Evolutionary conservation across 331 rosid species (phyloP).

Genomic region (Rosa hybrid): DNA sequence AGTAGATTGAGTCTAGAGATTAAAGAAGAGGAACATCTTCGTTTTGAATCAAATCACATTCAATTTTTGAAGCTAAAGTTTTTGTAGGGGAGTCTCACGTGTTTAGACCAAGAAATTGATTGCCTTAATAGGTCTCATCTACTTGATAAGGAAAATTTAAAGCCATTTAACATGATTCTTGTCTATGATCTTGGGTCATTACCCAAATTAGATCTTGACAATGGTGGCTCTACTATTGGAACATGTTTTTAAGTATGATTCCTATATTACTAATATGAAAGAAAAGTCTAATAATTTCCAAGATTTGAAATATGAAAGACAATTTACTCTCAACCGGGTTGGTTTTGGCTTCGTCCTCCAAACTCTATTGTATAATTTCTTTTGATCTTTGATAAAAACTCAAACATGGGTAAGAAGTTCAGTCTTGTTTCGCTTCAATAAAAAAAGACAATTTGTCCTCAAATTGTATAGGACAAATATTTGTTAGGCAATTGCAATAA

Average conservation of each 20-base stretch:
- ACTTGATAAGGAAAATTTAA: not conserved
- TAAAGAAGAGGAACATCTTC: not conserved
- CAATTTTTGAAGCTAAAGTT: not conserved
- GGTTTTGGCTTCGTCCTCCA: too few species aligned
- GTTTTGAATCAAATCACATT: constrained; percentile 5
- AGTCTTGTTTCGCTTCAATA: too few species aligned
- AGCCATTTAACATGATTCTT: constrained; percentile 12
- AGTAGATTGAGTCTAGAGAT: not conserved
- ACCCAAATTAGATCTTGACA: not conserved
- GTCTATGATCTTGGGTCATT: not conserved
- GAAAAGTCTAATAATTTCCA: too few species aligned
- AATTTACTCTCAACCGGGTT: too few species aligned
- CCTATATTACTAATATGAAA: too few species aligned
- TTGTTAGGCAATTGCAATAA: too few species aligned
- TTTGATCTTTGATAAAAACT: too few species aligned
- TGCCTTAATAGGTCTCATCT: constrained; percentile 15
- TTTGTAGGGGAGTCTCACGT: constrained; percentile 12
- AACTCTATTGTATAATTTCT: too few species aligned
- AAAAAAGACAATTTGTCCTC: too few species aligned
- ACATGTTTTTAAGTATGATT: not conserved
- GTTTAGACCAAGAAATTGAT: constrained; percentile 10
- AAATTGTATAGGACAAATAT: too few species aligned
- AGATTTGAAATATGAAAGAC: too few species aligned
- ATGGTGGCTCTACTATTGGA: not conserved
- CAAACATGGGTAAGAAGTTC: too few species aligned